Conservation (phyloP, 768 basidiomycete species). For the Hemileccinum impolitum region DNA sequence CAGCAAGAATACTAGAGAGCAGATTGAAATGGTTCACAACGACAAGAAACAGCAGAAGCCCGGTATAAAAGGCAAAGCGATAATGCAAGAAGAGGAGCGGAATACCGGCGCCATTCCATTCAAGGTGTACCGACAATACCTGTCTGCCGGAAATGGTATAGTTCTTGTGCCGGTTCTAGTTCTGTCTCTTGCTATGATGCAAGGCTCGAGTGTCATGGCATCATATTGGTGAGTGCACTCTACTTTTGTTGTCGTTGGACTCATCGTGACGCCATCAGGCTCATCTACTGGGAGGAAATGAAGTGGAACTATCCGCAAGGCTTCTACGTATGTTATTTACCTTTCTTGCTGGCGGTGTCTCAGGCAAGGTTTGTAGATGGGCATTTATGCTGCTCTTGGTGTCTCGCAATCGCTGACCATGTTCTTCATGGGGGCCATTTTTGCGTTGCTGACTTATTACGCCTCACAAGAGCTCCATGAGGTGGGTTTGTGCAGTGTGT, state of each 20-base stretch:
- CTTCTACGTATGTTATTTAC: slow-evolving; percentile 58
- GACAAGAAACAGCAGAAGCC: slow-evolving; percentile 36
- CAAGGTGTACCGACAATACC: slow-evolving; percentile 46
- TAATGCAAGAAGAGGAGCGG: slow-evolving; percentile 86
- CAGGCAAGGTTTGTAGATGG: slow-evolving; percentile 51
- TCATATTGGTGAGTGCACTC: slow-evolving; percentile 59
- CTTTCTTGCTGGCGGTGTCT: slow-evolving; percentile 27
- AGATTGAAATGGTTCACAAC: slow-evolving; percentile 25
- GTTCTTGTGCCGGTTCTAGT: slow-evolving; percentile 65
- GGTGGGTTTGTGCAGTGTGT: slow-evolving; percentile 31
- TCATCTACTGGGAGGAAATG: slow-evolving; percentile 66
- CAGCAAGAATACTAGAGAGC: slow-evolving; percentile 39
- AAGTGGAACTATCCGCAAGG: slow-evolving; percentile 57
- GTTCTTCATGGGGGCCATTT: slow-evolving; percentile 64
- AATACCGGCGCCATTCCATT: slow-evolving; percentile 57
- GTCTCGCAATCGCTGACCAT: slow-evolving; percentile 62
- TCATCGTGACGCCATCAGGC: slow-evolving; percentile 37
- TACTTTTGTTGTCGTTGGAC: not conserved
- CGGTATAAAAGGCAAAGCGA: slow-evolving; percentile 40
- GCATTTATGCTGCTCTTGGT: slow-evolving; percentile 73
- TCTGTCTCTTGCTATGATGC: slow-evolving; percentile 58
- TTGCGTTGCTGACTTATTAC: slow-evolving; percentile 70
- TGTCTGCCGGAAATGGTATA: slow-evolving; percentile 64
- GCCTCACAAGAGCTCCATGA: slow-evolving; percentile 69
- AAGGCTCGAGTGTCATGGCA: slow-evolving; percentile 67